Base-by-base conservation (phyloP, 176 grass and related monocot species). In the Juncus effusus region DNA sequence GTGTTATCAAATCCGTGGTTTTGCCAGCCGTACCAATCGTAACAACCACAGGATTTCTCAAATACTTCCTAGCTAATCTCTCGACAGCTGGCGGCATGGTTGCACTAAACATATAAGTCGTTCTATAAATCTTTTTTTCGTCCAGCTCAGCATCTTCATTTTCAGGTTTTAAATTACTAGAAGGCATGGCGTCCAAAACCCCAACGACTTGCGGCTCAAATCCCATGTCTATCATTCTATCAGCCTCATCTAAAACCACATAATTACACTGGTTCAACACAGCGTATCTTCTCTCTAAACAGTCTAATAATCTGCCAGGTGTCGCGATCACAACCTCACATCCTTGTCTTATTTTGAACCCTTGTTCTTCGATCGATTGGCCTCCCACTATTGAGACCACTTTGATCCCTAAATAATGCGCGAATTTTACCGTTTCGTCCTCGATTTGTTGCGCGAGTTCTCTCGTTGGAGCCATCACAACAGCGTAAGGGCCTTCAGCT, bases 171-270 rank as follows among this genome's bases (percentile, higher is more conserved):
- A 97, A 79, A 78, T 97, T 97, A 71, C 88, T 97, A 8, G 93
- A 97, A 45, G 93, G 93, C 93, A 97, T 97, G 0, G 88, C 88
- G 1, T 97, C 88, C 16, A 97, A 82, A 16, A 97, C 93, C 56
- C 93, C 93, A 68, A 97, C 80, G 77, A 92, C 93, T 78, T 97
- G 93, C 10, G 85, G 88, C 85, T 97, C 93, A 42, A 97, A 97
- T 6, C 93, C 93, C 93, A 97, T 97, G 64, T 97, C 93, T 81
- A 97, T 97, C 93, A 97, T 97, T 40, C 93, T 74, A 84, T 97
- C 93, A 74, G 93, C 93, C 70, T 97, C 93, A 75, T 97, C 93
- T 41, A 97, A 85, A 40, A 97, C 88, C 16, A 97, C 93, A 77
- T 97, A 97, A 56, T 97, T 97, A 62, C 93, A 97, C 65, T 97